Evolutionary conservation across 2,329 filamentous ascomycete species (phyloP).

Genomic region (Orbilia brochopaga): DNA sequence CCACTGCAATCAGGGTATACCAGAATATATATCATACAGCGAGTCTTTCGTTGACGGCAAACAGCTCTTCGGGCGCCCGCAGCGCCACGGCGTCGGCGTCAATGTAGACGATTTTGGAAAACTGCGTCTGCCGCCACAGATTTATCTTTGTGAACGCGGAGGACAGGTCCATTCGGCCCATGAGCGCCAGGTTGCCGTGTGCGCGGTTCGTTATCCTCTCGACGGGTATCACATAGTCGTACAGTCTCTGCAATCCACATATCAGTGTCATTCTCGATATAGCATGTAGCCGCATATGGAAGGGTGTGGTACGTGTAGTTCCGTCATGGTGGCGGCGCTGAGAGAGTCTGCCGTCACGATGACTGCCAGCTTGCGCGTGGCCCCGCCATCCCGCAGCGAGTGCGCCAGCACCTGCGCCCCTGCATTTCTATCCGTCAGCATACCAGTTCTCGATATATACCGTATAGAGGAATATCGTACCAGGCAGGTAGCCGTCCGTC

Average conservation of each 20-base stretch:
- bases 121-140: slow-evolving; percentile 89
- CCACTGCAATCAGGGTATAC: slow-evolving; percentile 56
- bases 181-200: slow-evolving; percentile 83
- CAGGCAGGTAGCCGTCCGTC: slow-evolving; percentile 90
- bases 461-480: slow-evolving; percentile 62
- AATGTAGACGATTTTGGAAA: slow-evolving; percentile 89
- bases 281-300: slow-evolving; percentile 42
- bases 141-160: slow-evolving; percentile 96
- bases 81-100: slow-evolving; percentile 93
- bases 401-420: slow-evolving; percentile 92
- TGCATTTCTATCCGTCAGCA: slow-evolving; percentile 58
- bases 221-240: slow-evolving; percentile 87
- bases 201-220: slow-evolving; percentile 76
- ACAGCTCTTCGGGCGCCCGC: slow-evolving; percentile 89
- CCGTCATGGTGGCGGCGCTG: slow-evolving; percentile 73
- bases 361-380: slow-evolving; percentile 81
- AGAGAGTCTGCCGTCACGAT: slow-evolving; percentile 82
- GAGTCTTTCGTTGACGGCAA: slow-evolving; percentile 68
- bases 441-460: slow-evolving; percentile 48
- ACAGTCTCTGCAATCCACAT: slow-evolving; percentile 68
- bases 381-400: slow-evolving; percentile 88
- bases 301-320: slow-evolving; percentile 73
- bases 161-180: slow-evolving; percentile 87
- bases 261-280: neutral
- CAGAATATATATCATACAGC: slow-evolving; percentile 57